Evolutionary conservation across 352 stramenopile species (phyloP), one percentile per base, ranked within the genome.

Genomic region (Pythium rhizo-oryzae): DNA sequence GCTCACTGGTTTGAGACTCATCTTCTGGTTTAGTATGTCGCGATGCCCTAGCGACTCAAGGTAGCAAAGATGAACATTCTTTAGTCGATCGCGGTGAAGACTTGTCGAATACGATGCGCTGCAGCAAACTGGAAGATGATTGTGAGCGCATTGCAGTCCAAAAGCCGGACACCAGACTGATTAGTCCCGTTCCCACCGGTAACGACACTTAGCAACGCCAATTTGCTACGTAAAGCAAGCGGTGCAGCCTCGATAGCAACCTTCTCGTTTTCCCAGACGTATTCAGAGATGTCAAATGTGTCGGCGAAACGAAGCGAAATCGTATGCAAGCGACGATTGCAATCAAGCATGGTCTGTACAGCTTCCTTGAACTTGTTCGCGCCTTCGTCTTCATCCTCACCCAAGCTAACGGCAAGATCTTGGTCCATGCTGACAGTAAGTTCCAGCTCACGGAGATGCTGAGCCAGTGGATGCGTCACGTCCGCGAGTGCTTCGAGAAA

Each of bases 111-210:
- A 15, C 41, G 41, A 49, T 49, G 41, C 41, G 9, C 41, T 19
- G 53, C 53, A 8, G 53, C 53, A 59, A 59, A 59, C 53, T 59
- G 53, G 53, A 59, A 59, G 39, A 59, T 30, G 1, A 46, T 23
- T 19, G 53, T 59, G 53, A 59, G 30, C 1, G 47, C 35, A 13
- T 13, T 41, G 18, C 18, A 47, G n/a, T 59, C 53, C 18, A 59
- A 47, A 0, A 13, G 53, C 5, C 53, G 18, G 33, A 59, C 8
- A 15, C 41, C 19, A 49, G 8, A 4, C 15, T 4, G 7, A 41
- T 12, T 12, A 12, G 35, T 41, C 41, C 4, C 19, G 41, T 21
- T 49, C 41, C 8, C 41, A 8, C 8, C 8, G 41, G 18, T n/a
- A n/a, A n/a, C n/a, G n/a, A n/a, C 41, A 49, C 41, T 49, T 4